Conservation (phyloP, 2,329 filamentous ascomycete genomes). For the Penicillium nordicum region DNA sequence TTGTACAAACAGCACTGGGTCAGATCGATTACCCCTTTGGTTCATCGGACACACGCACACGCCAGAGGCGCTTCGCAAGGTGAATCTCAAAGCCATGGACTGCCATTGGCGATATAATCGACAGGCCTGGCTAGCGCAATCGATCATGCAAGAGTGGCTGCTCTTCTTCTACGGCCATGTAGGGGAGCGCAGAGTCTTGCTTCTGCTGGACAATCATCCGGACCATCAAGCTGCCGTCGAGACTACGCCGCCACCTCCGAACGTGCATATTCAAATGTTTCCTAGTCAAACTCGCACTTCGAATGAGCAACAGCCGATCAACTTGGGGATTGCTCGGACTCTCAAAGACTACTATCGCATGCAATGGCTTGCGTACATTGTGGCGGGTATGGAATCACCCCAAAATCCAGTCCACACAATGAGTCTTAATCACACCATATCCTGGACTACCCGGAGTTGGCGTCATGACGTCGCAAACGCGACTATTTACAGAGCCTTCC, state of each 20-base stretch:
- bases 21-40: slow-evolving; percentile 24
- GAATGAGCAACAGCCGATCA: slow-evolving; percentile 10
- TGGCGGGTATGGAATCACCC: neutral
- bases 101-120: slow-evolving; percentile 25
- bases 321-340: slow-evolving; percentile 11
- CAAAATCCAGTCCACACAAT: neutral
- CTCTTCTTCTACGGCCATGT: slow-evolving; percentile 8
- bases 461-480: slow-evolving; percentile 5
- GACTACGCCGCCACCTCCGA: slow-evolving; percentile 8
- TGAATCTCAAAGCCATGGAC: slow-evolving; percentile 24
- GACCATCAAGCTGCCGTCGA: slow-evolving; percentile 13
- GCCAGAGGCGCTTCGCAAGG: slow-evolving; percentile 20
- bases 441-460: slow-evolving; percentile 9
- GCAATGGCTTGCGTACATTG: slow-evolving; percentile 2
- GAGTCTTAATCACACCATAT: slow-evolving; percentile 6
- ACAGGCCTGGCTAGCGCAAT: slow-evolving; percentile 21
- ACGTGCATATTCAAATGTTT: slow-evolving; percentile 15
- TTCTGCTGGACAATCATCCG: slow-evolving; percentile 17
- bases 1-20: slow-evolving; percentile 22
- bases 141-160: slow-evolving; percentile 21
- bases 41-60: slow-evolving; percentile 21
- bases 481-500: slow-evolving; percentile 9
- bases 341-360: slow-evolving; percentile 13
- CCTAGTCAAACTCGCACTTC: slow-evolving; percentile 3
- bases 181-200: slow-evolving; percentile 12